A percentile compares a stretch with the other conserved stretches of the same genome.
These are phyloP conservation scores for Tricholoma saponaceum DNA, from an alignment of 768 basidiomycete species.

Conservation along the genomic window DNA sequence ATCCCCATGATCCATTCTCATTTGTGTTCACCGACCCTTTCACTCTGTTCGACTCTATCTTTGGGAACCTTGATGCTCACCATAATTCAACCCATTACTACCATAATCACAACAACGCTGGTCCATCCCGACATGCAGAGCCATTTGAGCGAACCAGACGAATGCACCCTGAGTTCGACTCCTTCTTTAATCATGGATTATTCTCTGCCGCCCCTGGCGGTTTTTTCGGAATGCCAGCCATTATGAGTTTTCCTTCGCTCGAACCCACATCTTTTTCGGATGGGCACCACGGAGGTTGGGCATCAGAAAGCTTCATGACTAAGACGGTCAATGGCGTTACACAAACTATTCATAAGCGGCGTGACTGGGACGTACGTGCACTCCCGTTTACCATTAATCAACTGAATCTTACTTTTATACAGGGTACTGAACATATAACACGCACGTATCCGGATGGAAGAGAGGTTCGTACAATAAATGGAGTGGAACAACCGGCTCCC, in stretches of 20 bases:
- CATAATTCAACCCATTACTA: slow-evolving; percentile 18
- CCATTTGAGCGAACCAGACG: slow-evolving; percentile 31
- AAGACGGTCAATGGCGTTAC: slow-evolving; percentile 67
- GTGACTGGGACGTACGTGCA: slow-evolving; percentile 54
- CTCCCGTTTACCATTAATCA: slow-evolving; percentile 7
- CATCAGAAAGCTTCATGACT: slow-evolving; percentile 53
- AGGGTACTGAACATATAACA: slow-evolving; percentile 77
- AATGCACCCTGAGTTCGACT: slow-evolving; percentile 30
- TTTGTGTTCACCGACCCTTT: slow-evolving; percentile 74
- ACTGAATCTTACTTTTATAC: neutral
- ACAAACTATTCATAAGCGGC: slow-evolving; percentile 48
- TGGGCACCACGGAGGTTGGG: slow-evolving; percentile 33
- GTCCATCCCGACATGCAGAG: slow-evolving; percentile 18
- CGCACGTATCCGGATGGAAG: slow-evolving; percentile 65
- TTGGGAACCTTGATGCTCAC: slow-evolving; percentile 42
- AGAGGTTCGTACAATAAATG: slow-evolving; percentile 64
- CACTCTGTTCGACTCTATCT: slow-evolving; percentile 67
- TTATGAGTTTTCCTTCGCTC: slow-evolving; percentile 21
- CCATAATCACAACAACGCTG: slow-evolving; percentile 23
- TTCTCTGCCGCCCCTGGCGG: slow-evolving; percentile 21
- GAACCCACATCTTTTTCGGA: slow-evolving; percentile 23
- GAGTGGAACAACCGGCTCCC: slow-evolving; percentile 42
- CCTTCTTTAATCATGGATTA: slow-evolving; percentile 27
- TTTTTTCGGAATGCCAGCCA: slow-evolving; percentile 16
- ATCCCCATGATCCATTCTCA: slow-evolving; percentile 24